A percentile compares a stretch with the other conserved stretches of the same genome.
Conservation (phyloP, 306 rosid genomes). For the Benincasa hispida region DNA sequence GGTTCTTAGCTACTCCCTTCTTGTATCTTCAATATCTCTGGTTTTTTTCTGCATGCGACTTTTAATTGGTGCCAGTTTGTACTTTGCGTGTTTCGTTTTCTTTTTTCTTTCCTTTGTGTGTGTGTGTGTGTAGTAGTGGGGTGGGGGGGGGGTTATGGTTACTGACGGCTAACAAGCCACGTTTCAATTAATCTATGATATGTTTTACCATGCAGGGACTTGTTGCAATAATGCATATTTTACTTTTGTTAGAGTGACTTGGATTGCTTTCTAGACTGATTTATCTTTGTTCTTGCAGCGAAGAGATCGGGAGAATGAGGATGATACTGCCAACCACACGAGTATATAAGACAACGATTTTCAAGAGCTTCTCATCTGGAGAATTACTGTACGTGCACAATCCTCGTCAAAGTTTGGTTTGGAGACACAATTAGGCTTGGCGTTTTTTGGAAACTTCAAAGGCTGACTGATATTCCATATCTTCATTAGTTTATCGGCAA, state of each 20-base stretch:
- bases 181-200: neutral
- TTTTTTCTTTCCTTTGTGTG: neutral
- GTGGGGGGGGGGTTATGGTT: neutral
- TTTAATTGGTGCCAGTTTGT: neutral
- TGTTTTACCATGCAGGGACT: neutral
- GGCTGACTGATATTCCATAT: slow-evolving; percentile 4
- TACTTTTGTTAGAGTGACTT: neutral
- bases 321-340: neutral
- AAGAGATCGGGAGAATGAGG: slow-evolving; percentile 25
- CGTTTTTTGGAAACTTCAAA: neutral
- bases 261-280: neutral
- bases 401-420: neutral
- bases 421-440: slow-evolving; percentile 5
- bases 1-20: too few species aligned
- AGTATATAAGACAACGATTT: neutral
- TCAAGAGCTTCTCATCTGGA: neutral
- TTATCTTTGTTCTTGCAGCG: slow-evolving; percentile 30
- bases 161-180: neutral
- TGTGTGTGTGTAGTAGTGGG: neutral
- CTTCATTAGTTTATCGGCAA: neutral
- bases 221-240: neutral
- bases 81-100: neutral
- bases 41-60: neutral
- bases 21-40: neutral
- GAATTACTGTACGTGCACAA: slow-evolving; percentile 5